Percentiles rank a stretch among this genome's conserved stretches.
phyloP scores from a whole-genome alignment of 495 filamentous ascomycete species.

The Penicillium longicatenatum region DNA sequence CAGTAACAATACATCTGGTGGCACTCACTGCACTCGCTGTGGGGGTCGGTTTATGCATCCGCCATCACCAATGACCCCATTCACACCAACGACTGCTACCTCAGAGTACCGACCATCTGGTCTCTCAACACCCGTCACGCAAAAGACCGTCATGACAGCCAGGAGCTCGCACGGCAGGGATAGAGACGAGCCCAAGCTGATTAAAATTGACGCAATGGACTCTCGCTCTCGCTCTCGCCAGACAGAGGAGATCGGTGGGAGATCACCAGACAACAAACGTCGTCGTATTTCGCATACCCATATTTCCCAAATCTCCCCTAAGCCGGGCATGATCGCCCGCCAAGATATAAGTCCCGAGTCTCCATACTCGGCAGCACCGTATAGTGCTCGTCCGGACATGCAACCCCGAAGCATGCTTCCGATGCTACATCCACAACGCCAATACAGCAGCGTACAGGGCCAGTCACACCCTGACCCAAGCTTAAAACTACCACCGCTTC shows the following conservation, averaged over 20 bases:
- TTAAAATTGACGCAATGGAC: constrained; percentile 29
- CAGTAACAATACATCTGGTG: constrained; percentile 41
- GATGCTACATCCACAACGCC: constrained; percentile 41
- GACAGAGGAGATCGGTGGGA: constrained; percentile 28
- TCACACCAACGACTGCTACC: constrained; percentile 26
- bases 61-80: constrained; percentile 45
- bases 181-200: constrained; percentile 23
- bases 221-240: constrained; percentile 28
- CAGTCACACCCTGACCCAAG: constrained; percentile 40
- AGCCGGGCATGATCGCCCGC: constrained; percentile 23
- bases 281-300: constrained; percentile 51
- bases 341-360: constrained; percentile 40
- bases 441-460: constrained; percentile 25
- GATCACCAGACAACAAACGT: constrained; percentile 57
- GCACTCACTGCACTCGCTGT: constrained; percentile 45
- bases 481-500: constrained; percentile 58
- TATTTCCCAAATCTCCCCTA: constrained; percentile 33
- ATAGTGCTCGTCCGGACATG: constrained; percentile 34
- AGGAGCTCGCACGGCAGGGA: constrained; percentile 27
- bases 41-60: constrained; percentile 51
- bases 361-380: constrained; percentile 36
- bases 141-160: constrained; percentile 15
- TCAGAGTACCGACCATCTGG: constrained; percentile 16
- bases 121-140: constrained; percentile 20
- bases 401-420: constrained; percentile 34